Evolutionary conservation across 2,329 filamentous ascomycete species (phyloP).

Genomic region (Exophiala aquamarina): DNA sequence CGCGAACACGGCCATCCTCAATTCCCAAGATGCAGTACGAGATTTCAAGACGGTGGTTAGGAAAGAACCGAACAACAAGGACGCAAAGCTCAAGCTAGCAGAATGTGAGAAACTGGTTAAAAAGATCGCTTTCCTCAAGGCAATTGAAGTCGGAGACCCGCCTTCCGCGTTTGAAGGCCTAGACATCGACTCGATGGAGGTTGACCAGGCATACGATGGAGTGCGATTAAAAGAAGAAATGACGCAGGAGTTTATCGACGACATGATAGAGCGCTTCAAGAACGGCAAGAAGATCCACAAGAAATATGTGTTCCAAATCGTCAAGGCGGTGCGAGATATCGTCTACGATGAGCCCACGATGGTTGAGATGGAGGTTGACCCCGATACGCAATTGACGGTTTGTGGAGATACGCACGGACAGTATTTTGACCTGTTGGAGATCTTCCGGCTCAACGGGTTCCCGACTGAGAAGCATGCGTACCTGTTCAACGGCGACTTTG

Average conservation of each 20-base stretch:
- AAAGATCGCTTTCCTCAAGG: constrained; percentile 86
- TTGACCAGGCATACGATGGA: constrained; percentile 86
- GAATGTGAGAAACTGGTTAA: constrained; percentile 96
- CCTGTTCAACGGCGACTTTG: constrained; percentile 98
- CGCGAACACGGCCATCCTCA: constrained; percentile 86
- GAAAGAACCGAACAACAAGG: constrained; percentile 83
- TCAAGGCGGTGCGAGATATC: constrained; percentile 84
- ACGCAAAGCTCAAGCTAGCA: constrained; percentile 84
- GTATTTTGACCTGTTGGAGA: constrained; percentile 95
- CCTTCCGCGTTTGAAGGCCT: constrained; percentile 89
- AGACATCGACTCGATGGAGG: constrained; percentile 78
- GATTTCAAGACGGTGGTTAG: constrained; percentile 91
- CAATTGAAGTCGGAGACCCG: constrained; percentile 89
- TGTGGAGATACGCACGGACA: constrained; percentile 98
- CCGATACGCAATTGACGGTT: constrained; percentile 80
- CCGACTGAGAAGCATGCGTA: constrained; percentile 87
- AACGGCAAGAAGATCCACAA: constrained; percentile 89
- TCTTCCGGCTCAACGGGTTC: constrained; percentile 86
- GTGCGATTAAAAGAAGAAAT: constrained; percentile 75
- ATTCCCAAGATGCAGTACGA: constrained; percentile 80
- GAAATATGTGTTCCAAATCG: constrained; percentile 97
- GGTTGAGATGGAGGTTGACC: constrained; percentile 84
- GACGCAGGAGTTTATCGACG: constrained; percentile 94
- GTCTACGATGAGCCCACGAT: constrained; percentile 93
- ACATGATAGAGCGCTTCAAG: constrained; percentile 97